These are phyloP conservation scores for Wickerhamiella australiensis DNA, from an alignment of 805 yeast genomes.

Conservation along the genomic window DNA sequence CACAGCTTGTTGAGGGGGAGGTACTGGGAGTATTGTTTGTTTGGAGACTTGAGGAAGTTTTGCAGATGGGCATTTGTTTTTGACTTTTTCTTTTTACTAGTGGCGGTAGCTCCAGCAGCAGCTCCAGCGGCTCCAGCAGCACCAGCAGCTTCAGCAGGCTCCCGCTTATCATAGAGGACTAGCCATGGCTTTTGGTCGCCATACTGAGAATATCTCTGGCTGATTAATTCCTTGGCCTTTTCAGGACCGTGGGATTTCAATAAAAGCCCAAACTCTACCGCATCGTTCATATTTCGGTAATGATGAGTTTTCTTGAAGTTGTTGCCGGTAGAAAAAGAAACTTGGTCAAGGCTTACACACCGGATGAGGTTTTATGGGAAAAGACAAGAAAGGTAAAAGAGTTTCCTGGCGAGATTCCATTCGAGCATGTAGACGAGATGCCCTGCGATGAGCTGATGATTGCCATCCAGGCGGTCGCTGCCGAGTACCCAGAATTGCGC, in stretches of 20 bases:
- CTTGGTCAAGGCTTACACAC: neutral
- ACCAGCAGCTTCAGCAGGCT: neutral
- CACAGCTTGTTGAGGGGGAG: slow-evolving; percentile 51
- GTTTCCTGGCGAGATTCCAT: neutral
- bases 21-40: slow-evolving; percentile 37
- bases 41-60: slow-evolving; percentile 22
- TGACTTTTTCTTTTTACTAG: slow-evolving; percentile 22
- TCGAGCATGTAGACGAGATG: neutral
- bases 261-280: slow-evolving; percentile 24
- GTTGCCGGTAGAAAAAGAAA: neutral
- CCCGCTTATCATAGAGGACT: slow-evolving; percentile 20
- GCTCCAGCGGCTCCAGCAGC: slow-evolving; percentile 17
- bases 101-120: slow-evolving; percentile 18
- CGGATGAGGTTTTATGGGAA: neutral
- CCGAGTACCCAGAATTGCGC: neutral
- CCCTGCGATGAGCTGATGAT: slow-evolving; percentile 9
- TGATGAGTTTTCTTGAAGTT: neutral
- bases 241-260: slow-evolving; percentile 25
- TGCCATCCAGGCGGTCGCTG: neutral
- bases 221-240: slow-evolving; percentile 28
- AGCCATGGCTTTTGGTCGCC: slow-evolving; percentile 30
- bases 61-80: slow-evolving; percentile 28
- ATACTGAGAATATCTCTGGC: slow-evolving; percentile 28
- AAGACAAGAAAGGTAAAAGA: neutral
- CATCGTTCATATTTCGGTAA: slow-evolving; percentile 8